Evolutionary conservation across 179 eudicot genomes (phyloP).

Genomic region (Camellia oleifera): DNA sequence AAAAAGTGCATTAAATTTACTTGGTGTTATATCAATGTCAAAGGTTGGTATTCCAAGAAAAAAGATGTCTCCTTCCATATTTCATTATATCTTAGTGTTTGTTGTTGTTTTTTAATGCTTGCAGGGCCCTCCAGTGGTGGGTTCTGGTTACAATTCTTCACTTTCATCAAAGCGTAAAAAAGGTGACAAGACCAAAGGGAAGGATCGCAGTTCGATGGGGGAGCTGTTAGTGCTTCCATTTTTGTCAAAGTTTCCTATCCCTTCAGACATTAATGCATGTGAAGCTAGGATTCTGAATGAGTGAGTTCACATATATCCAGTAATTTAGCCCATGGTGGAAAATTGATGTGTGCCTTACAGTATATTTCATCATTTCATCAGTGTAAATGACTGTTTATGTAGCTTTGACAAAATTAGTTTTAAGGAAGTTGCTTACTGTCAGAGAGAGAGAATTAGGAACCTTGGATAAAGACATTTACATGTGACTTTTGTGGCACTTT

Average conservation of each 20-base stretch:
- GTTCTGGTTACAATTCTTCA: constrained; percentile 33
- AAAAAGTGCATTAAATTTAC: constrained; percentile 78
- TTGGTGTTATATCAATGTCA: constrained; percentile 77
- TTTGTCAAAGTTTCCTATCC: constrained; percentile 73
- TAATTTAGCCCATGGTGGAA: not conserved
- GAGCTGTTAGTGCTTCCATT: constrained; percentile 75
- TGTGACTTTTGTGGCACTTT: not conserved
- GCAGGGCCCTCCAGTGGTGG: constrained; percentile 66
- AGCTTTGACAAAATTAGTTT: not conserved
- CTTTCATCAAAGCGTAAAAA: constrained; percentile 66
- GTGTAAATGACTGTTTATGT: not conserved
- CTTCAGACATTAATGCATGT: constrained; percentile 36
- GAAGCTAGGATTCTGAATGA: constrained; percentile 38
- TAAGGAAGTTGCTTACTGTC: constrained; percentile 3
- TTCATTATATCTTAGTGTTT: constrained; percentile 1
- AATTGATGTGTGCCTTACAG: not conserved
- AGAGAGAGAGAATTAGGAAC: not conserved
- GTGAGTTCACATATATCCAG: constrained; percentile 38
- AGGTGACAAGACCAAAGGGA: constrained; percentile 64
- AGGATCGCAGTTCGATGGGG: constrained; percentile 59
- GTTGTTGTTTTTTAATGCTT: constrained; percentile 19
- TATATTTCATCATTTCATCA: not conserved
- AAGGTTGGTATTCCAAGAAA: constrained; percentile 39
- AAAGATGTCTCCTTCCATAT: not conserved
- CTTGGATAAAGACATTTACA: not conserved